Percentiles rank a stretch among this genome's conserved stretches.
Evolutionary conservation across 352 stramenopile genomes (phyloP).

Genomic region (Globisporangium perplexum): DNA sequence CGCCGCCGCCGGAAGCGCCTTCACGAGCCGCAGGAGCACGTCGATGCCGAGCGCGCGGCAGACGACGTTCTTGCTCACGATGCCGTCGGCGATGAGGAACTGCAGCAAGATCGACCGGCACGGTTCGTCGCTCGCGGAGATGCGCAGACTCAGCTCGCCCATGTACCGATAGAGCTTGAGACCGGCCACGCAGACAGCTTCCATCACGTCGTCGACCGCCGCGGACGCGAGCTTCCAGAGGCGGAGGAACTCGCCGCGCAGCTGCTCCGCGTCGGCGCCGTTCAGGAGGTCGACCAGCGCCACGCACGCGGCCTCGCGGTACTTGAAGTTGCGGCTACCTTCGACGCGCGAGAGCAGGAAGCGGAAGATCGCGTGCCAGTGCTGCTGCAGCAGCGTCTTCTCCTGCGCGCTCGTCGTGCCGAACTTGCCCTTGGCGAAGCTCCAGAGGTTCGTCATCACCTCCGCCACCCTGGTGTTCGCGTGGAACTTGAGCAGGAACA

Average conservation of each 20-base stretch:
- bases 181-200: conserved; percentile 47
- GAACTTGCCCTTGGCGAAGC: conserved; percentile 42
- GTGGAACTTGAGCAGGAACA: conserved; percentile 77
- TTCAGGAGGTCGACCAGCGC: conserved; percentile 64
- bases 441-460: conserved; percentile 69
- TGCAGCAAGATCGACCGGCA: conserved; percentile 53
- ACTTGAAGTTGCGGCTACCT: conserved; percentile 72
- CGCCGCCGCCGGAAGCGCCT: conserved; percentile 42
- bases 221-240: conserved; percentile 65
- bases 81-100: conserved; percentile 64
- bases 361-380: conserved; percentile 45
- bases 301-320: conserved; percentile 63
- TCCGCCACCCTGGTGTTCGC: conserved; percentile 55
- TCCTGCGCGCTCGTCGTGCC: conserved; percentile 23
- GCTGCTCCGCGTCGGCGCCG: conserved; percentile 33
- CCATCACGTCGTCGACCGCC: conserved; percentile 77
- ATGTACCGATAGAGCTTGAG: conserved; percentile 75
- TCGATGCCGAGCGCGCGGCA: conserved; percentile 69
- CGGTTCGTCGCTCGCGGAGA: conserved; percentile 38
- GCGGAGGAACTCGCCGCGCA: conserved; percentile 43
- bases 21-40: conserved; percentile 63
- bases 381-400: conserved; percentile 44
- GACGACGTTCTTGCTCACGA: conserved; percentile 59
- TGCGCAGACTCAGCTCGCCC: conserved; percentile 65
- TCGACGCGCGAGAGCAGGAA: conserved; percentile 59